Evolutionary conservation across 208 protist species (phyloP), one percentile per base, ranked within the genome.

Genomic region (Leptomonas pyrrhocoris): DNA sequence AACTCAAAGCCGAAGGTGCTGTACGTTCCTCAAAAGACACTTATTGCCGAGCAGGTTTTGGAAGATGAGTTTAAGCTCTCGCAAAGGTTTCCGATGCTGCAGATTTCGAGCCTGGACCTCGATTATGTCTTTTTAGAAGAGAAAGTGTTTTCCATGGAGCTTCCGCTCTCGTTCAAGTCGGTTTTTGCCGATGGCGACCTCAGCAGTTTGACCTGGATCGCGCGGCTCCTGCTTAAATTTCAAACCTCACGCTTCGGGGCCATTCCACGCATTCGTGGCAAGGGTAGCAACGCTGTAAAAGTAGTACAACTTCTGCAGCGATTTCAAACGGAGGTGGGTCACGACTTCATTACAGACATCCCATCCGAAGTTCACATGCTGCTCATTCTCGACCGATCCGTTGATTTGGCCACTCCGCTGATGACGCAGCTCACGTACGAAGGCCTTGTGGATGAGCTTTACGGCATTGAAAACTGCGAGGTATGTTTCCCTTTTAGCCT

Each of bases 371-470:
- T 94, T 23, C 88, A 96, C 43, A 83, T 74, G 6, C 49, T 97
- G 12, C 77, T 92, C 42, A 77, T 97, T 68, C 45, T 97, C 19
- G 94, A 97, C 66, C 71, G 94, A 15, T 83, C 81, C 13, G 48
- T 94, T 4, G 94, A 97, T 70, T 66, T 92, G 9, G 69, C 94
- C 16, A 97, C 92, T 0, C 94, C 94, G 0, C 54, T 96, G 13
- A 70, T 97, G 71, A 93, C 88, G 12, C 92, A 97, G 77, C 73
- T 91, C 0, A 97, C 94, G 4, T 97, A 97, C 73, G 92, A 96
- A 62, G 94, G 94, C 23, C 68, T 97, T 19, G 79, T 97, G 15
- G 92, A 96, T 68, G 90, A 96, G 63, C 34, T 94, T 36, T 96
- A 92, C 63, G 71, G 46, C 21, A 85, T 97, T 57, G 68, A 87